Base-by-base conservation (phyloP, 495 filamentous ascomycete genomes). In the Parachaetomium inaequale region DNA sequence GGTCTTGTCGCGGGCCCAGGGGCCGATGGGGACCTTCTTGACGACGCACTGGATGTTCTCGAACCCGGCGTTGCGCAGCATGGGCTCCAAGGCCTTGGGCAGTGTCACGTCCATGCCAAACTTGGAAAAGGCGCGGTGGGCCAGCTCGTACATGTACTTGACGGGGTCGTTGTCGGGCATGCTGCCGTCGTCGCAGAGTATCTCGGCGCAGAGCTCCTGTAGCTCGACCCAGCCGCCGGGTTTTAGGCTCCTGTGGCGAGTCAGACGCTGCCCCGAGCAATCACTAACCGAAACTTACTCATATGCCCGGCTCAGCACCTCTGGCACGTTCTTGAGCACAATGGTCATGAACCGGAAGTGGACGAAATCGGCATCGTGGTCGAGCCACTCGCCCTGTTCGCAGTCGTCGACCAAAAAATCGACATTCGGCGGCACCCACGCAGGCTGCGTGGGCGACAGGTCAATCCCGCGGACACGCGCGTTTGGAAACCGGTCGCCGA, bases 51-150 rank as follows among this genome's bases (percentile, higher is more conserved):
- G 70, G 15, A 88, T 77, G 64, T 87, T 81, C 7, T 78, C 75
- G 60, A 87, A 90, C 0, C 87, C 86, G 0, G 82, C 74, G 28
- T 83, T 80, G 66, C 23, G 75, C 73, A 67, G 79, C 71, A 8
- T 76, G 73, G 51, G 82, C 71, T 21, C 77, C 70, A 62, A 81
- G 73, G 43, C 76, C 62, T 51, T 80, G 75, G 58, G 83, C 26
- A 80, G 69, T n/a, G 78, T 74, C 3, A 84, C 59, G 51, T 81
- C 74, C 36, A 79, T 75, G 70, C 73, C 70, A 29, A 74, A 69
- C 31, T 59, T 60, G 29, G 55, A 32, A 26, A 75, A 64, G n/a
- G 70, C 74, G 15, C 73, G 60, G 59, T 64, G 70, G 3, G 70
- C 54, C 7, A 70, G 63, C 2, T 68, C 55, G 34, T 68, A 64